These are phyloP conservation scores for Cryptosporidium baileyi DNA, from an alignment of 169 alveolate genomes.

Conservation along the genomic window DNA sequence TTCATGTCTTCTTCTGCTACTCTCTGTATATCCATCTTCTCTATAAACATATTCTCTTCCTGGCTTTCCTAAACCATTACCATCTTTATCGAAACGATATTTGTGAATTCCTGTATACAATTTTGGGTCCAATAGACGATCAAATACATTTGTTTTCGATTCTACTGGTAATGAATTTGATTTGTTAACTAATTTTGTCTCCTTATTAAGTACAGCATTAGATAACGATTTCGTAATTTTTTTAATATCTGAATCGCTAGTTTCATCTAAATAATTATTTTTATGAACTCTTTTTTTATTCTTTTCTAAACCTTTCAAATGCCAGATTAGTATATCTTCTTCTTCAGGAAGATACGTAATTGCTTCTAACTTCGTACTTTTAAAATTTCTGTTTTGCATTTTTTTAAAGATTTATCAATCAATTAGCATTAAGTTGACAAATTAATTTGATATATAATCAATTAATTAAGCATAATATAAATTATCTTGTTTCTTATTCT, in stretches of 20 bases:
- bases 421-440: too few species aligned
- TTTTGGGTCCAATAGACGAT: conserved; percentile 25
- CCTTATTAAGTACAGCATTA: neutral
- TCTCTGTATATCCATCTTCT: conserved; percentile 81
- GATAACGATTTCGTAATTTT: neutral
- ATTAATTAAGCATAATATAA: too few species aligned
- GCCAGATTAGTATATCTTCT: conserved; percentile 58
- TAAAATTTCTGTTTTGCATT: conserved; percentile 6
- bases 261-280: neutral
- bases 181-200: neutral
- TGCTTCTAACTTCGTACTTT: conserved; percentile 21
- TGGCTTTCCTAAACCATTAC: conserved; percentile 84
- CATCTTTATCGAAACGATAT: conserved; percentile 85
- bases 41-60: conserved; percentile 80
- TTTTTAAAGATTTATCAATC: too few species aligned
- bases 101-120: conserved; percentile 78
- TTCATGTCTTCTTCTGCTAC: conserved; percentile 78
- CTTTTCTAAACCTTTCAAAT: neutral
- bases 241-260: neutral
- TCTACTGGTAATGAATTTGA: conserved; percentile 14
- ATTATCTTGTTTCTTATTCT: too few species aligned
- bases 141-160: conserved; percentile 35
- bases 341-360: conserved; percentile 50
- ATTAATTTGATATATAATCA: too few species aligned
- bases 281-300: neutral